Percentiles rank a stretch among this genome's conserved stretches.
Conservation (phyloP, 768 basidiomycete species). For the Lactarius indigo region DNA sequence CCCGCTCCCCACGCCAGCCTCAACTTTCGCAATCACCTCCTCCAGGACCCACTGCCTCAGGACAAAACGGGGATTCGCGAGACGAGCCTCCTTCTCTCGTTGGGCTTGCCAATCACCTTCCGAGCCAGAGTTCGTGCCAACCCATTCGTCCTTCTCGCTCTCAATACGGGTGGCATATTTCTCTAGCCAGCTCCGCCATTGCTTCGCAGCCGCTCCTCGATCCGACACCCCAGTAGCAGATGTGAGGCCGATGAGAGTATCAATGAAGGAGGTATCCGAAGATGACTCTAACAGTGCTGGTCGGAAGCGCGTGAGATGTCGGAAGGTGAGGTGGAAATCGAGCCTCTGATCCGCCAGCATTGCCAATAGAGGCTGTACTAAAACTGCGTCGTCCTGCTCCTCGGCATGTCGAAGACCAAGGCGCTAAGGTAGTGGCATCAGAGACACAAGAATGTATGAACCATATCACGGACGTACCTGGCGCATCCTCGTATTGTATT, state of each 20-base stretch:
- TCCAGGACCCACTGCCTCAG: slow-evolving; percentile 95
- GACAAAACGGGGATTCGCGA: slow-evolving; percentile 88
- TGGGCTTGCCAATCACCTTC: slow-evolving; percentile 27
- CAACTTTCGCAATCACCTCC: slow-evolving; percentile 79
- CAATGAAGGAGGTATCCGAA: slow-evolving; percentile 44
- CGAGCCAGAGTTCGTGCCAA: slow-evolving; percentile 40
- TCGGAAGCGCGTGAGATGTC: slow-evolving; percentile 62
- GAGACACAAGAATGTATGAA: not conserved
- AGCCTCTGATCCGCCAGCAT: slow-evolving; percentile 68
- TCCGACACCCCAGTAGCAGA: slow-evolving; percentile 47
- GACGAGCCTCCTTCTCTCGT: slow-evolving; percentile 40
- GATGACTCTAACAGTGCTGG: slow-evolving; percentile 33
- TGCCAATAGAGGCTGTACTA: slow-evolving; percentile 69
- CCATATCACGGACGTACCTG: slow-evolving; percentile 43
- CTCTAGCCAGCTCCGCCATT: slow-evolving; percentile 63
- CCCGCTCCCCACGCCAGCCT: slow-evolving; percentile 59
- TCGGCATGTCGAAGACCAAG: slow-evolving; percentile 66
- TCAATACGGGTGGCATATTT: slow-evolving; percentile 57
- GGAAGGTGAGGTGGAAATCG: slow-evolving; percentile 90
- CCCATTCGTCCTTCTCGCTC: slow-evolving; percentile 49
- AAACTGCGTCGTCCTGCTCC: slow-evolving; percentile 51
- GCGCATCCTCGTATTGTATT: slow-evolving; percentile 69
- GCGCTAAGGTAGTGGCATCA: slow-evolving; percentile 45
- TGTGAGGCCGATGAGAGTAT: slow-evolving; percentile 43
- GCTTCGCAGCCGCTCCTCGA: slow-evolving; percentile 42